Percentiles rank a stretch among this genome's conserved stretches.
phyloP scores from a whole-genome alignment of 345 rosid genomes.

The Bretschneidera sinensis region DNA sequence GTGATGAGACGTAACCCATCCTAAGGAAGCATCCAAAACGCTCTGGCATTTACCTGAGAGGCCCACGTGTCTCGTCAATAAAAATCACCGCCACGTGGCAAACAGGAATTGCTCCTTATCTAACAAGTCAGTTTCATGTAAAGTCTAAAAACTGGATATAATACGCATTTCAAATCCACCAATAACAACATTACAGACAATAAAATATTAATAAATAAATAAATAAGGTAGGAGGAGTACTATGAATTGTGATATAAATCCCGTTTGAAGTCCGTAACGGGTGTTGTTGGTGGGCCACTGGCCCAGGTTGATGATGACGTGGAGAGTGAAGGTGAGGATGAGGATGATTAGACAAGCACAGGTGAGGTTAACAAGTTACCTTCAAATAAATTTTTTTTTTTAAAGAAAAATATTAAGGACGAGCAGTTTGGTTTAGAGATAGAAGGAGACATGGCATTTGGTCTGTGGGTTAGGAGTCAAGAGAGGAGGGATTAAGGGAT shows the following conservation, averaged over 20 bases:
- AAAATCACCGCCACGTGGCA: too few species aligned
- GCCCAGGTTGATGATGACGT: conserved; percentile 1
- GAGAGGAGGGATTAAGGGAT: conserved; percentile 29
- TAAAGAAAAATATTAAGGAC: background rate
- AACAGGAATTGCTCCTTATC: conserved; percentile 13
- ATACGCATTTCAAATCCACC: conserved; percentile 26
- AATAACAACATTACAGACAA: conserved; percentile 18
- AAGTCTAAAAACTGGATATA: background rate
- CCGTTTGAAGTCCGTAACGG: conserved; percentile 16
- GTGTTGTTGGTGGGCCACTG: conserved; percentile 4
- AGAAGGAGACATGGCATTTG: conserved; percentile 22
- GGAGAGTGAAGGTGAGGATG: too few species aligned
- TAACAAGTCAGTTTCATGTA: conserved; percentile 14
- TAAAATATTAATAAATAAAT: background rate
- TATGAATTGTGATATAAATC: too few species aligned
- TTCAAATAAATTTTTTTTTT: background rate
- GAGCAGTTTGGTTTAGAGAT: too few species aligned
- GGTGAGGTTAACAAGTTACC: background rate
- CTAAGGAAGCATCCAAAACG: background rate
- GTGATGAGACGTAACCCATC: conserved; percentile 28
- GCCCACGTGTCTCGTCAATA: conserved; percentile 30
- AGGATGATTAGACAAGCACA: background rate
- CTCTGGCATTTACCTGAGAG: conserved; percentile 25
- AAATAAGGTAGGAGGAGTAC: conserved; percentile 4
- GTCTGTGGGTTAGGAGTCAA: conserved; percentile 40